These are phyloP conservation scores for Hemileccinum impolitum DNA, from an alignment of 768 basidiomycete genomes.

Conservation along the genomic window DNA sequence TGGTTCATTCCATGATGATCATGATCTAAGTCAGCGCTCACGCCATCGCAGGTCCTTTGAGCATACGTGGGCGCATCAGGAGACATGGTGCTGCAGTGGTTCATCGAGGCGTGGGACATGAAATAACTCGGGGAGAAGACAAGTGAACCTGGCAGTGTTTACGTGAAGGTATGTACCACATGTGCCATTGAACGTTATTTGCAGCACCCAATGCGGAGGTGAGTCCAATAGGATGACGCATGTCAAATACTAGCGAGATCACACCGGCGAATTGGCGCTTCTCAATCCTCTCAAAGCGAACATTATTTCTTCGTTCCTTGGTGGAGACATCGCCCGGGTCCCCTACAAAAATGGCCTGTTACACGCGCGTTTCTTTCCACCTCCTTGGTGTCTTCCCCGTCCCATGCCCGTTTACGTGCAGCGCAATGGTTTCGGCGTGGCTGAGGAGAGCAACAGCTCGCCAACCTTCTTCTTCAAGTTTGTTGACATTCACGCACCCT, in stretches of 20 bases:
- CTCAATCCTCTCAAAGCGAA: neutral
- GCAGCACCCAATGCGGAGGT: too few relatives aligned
- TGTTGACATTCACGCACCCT: neutral
- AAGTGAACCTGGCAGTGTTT: too few relatives aligned
- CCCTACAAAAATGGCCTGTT: conserved; percentile 14
- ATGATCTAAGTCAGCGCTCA: too few relatives aligned
- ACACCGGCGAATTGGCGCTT: neutral
- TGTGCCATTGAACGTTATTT: neutral
- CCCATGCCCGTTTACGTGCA: conserved; percentile 22
- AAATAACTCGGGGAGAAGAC: too few relatives aligned
- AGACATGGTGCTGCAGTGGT: too few relatives aligned
- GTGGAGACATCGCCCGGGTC: neutral
- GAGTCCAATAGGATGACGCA: neutral
- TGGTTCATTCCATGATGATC: too few relatives aligned
- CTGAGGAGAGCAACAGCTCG: conserved; percentile 12
- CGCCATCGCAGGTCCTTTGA: too few relatives aligned
- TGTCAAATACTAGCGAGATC: neutral
- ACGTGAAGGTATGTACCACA: neutral
- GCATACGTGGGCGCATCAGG: too few relatives aligned
- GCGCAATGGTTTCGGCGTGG: conserved; percentile 15
- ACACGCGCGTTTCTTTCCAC: neutral
- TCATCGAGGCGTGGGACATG: too few relatives aligned
- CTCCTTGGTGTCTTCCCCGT: neutral
- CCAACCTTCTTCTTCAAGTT: neutral
- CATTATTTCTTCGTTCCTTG: neutral